A percentile compares a stretch with the other conserved stretches of the same genome.
These are phyloP conservation scores for Ambrosiella beaveri DNA, from an alignment of 2,329 filamentous ascomycete genomes.

Conservation along the genomic window DNA sequence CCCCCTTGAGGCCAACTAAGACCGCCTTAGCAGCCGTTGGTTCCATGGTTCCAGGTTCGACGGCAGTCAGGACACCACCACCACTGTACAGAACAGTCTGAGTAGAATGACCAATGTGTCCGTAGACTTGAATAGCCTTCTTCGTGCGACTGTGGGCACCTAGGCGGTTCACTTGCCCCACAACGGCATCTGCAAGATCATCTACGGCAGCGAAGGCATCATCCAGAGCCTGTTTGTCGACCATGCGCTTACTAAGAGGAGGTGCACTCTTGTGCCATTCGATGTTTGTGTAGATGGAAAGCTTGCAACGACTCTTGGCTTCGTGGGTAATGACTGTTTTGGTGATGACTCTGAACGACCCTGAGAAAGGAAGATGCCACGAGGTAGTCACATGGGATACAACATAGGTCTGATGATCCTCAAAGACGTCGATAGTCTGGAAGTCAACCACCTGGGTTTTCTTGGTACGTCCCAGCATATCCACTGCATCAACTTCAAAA, in stretches of 20 bases:
- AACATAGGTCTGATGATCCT: constrained; percentile 55
- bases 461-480: constrained; percentile 45
- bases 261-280: constrained; percentile 58
- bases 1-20: constrained; percentile 27
- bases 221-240: constrained; percentile 56
- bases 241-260: constrained; percentile 39
- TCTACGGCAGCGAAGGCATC: constrained; percentile 58
- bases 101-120: constrained; percentile 51
- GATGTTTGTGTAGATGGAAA: constrained; percentile 75
- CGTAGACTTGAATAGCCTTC: constrained; percentile 64
- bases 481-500: constrained; percentile 54
- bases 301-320: constrained; percentile 79
- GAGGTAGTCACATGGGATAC: constrained; percentile 44
- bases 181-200: constrained; percentile 57
- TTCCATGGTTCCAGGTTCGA: neutral
- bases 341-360: constrained; percentile 63
- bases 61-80: constrained; percentile 17
- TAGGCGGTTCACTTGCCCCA: constrained; percentile 59
- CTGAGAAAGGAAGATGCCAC: constrained; percentile 74
- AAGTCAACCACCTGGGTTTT: constrained; percentile 55
- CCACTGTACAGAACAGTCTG: constrained; percentile 45
- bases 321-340: constrained; percentile 91
- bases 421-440: constrained; percentile 71
- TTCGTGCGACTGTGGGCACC: constrained; percentile 59
- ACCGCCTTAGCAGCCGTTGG: neutral